Evolutionary conservation across 2,329 filamentous ascomycete genomes (phyloP).

Genomic region (Macrophomina phaseolina): DNA sequence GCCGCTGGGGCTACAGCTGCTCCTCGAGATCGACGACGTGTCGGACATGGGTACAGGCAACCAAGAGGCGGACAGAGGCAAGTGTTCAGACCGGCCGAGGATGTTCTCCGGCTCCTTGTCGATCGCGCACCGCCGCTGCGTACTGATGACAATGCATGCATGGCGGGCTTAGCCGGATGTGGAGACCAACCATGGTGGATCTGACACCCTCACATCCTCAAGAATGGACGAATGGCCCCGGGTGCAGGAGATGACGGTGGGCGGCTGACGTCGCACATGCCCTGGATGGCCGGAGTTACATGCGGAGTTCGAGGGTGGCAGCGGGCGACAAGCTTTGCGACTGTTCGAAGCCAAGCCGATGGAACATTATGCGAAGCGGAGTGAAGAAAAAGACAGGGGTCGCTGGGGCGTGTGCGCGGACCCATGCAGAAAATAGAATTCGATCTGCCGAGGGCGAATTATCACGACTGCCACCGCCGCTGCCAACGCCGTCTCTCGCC

Average conservation of each 20-base stretch:
- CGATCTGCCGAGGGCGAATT: not conserved
- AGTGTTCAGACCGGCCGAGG: too few species aligned
- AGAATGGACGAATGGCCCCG: not conserved
- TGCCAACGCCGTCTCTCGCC: constrained; percentile 8
- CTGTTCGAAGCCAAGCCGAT: not conserved
- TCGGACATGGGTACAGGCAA: not conserved
- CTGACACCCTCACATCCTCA: not conserved
- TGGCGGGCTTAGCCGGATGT: not conserved
- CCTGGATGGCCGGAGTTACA: not conserved
- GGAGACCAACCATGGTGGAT: not conserved
- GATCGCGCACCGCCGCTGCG: not conserved
- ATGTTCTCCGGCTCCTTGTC: too few species aligned
- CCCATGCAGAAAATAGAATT: constrained; percentile 3
- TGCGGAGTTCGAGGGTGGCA: not conserved
- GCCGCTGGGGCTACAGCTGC: not conserved
- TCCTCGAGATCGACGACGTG: not conserved
- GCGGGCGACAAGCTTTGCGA: not conserved
- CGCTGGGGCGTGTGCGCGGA: not conserved
- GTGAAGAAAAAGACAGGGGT: not conserved
- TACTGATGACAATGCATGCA: not conserved
- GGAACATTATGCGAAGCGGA: not conserved
- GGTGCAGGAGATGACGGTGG: not conserved
- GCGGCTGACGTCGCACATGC: not conserved
- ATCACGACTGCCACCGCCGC: not conserved
- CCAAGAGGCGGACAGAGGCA: too few species aligned